phyloP scores from a whole-genome alignment of 768 basidiomycete species.

The Suillus hirtellus region DNA sequence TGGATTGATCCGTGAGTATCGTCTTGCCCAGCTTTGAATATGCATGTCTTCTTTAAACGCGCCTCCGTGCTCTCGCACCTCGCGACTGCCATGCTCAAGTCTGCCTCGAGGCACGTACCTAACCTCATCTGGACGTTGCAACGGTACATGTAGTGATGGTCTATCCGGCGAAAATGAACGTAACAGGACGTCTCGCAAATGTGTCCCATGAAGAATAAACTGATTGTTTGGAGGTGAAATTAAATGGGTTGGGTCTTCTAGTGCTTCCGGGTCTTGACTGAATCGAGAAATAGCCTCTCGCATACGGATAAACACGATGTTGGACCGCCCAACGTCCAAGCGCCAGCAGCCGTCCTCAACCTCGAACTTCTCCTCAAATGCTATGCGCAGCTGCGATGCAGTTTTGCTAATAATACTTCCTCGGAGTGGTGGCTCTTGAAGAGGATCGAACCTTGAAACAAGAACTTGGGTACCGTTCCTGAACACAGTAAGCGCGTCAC shows the following conservation, averaged over 20 bases:
- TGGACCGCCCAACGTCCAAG: slow-evolving; percentile 70
- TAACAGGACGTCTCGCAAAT: slow-evolving; percentile 70
- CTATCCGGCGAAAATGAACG: slow-evolving; percentile 47
- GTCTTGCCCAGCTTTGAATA: slow-evolving; percentile 79
- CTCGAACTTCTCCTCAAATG: slow-evolving; percentile 53
- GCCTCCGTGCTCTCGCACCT: slow-evolving; percentile 35
- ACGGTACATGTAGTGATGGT: slow-evolving; percentile 25
- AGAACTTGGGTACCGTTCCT: slow-evolving; percentile 75
- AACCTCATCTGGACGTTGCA: slow-evolving; percentile 43
- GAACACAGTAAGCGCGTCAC: slow-evolving; percentile 9
- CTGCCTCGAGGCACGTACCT: slow-evolving; percentile 38
- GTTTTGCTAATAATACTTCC: slow-evolving; percentile 57
- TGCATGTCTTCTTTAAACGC: slow-evolving; percentile 71
- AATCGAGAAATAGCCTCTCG: slow-evolving; percentile 60
- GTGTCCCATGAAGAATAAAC: slow-evolving; percentile 66
- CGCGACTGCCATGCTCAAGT: slow-evolving; percentile 38
- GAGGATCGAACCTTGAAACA: slow-evolving; percentile 62
- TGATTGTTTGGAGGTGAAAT: slow-evolving; percentile 40
- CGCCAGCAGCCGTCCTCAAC: slow-evolving; percentile 53
- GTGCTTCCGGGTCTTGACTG: slow-evolving; percentile 48
- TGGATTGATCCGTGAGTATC: slow-evolving; percentile 62
- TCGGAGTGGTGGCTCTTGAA: slow-evolving; percentile 49
- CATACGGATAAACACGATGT: slow-evolving; percentile 70
- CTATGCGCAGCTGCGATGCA: slow-evolving; percentile 54
- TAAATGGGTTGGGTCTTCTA: slow-evolving; percentile 31